Conservation (phyloP, 2,329 filamentous ascomycete genomes). For the Calonectria multiphialidica region DNA sequence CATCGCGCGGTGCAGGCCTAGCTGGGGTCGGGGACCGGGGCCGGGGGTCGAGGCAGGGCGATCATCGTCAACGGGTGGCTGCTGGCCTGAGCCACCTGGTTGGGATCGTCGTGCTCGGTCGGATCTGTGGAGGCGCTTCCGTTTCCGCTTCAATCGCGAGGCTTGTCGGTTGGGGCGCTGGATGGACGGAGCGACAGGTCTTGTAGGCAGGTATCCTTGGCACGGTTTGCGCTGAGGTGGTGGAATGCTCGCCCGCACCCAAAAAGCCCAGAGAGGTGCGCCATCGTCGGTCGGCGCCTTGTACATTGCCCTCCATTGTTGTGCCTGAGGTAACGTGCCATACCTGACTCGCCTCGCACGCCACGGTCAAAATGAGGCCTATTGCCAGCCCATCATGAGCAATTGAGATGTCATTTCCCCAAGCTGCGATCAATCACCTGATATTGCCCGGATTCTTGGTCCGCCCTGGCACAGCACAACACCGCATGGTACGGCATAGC, state of each 20-base stretch:
- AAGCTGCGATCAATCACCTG: not conserved
- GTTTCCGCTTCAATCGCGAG: constrained; percentile 27
- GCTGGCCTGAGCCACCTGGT: constrained; percentile 40
- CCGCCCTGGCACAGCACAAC: not conserved
- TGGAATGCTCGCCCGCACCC: constrained; percentile 4
- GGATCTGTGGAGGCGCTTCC: constrained; percentile 37
- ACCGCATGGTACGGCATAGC: not conserved
- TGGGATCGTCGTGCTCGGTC: constrained; percentile 39
- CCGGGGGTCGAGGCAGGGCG: constrained; percentile 40
- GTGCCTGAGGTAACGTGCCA: not conserved
- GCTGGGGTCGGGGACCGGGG: constrained; percentile 25
- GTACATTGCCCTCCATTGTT: not conserved
- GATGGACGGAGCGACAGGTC: not conserved
- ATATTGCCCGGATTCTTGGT: not conserved
- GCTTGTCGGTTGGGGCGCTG: constrained; percentile 7
- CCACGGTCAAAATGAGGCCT: constrained; percentile 5
- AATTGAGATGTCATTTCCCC: not conserved
- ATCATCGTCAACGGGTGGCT: constrained; percentile 47
- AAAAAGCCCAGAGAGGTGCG: not conserved
- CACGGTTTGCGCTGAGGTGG: constrained; percentile 4
- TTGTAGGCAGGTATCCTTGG: constrained; percentile 6
- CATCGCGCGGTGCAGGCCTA: constrained; percentile 17
- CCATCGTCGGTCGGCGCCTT: not conserved
- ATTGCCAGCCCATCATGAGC: not conserved
- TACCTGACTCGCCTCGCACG: constrained; percentile 9